phyloP scores from a whole-genome alignment of 148 eudicot species.

The Oxyria digyna region DNA sequence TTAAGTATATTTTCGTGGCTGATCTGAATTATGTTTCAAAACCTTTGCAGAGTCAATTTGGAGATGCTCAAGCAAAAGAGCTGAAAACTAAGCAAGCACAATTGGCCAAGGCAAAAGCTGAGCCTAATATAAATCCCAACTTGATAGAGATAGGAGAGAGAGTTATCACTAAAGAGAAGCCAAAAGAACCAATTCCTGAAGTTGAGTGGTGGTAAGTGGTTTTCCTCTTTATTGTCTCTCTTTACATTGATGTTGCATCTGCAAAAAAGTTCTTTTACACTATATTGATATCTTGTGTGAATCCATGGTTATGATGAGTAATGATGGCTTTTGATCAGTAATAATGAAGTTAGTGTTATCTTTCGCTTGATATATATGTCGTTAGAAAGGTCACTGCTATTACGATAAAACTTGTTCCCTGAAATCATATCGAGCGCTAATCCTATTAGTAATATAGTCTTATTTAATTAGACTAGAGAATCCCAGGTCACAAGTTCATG shows the following conservation, averaged over 20 bases:
- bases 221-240: neutral
- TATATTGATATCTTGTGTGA: neutral
- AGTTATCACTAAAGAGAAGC: constrained; percentile 64
- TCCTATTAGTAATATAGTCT: neutral
- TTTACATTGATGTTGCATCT: neutral
- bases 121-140: constrained; percentile 95
- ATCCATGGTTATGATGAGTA: neutral
- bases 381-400: neutral
- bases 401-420: neutral
- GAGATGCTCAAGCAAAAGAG: constrained; percentile 95
- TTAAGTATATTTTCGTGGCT: neutral
- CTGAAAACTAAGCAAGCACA: constrained; percentile 86
- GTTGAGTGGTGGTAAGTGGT: constrained; percentile 92
- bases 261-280: neutral
- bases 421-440: neutral
- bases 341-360: neutral
- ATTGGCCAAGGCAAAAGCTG: constrained; percentile 89
- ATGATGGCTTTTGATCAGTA: neutral
- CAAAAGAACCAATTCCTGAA: constrained; percentile 77
- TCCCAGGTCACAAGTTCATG: too few relatives aligned
- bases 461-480: neutral
- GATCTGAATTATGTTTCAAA: constrained; percentile 6
- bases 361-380: neutral
- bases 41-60: constrained; percentile 70
- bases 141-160: constrained; percentile 88